Conservation (phyloP, 345 rosid genomes). For the Hibiscus tridactylites region DNA sequence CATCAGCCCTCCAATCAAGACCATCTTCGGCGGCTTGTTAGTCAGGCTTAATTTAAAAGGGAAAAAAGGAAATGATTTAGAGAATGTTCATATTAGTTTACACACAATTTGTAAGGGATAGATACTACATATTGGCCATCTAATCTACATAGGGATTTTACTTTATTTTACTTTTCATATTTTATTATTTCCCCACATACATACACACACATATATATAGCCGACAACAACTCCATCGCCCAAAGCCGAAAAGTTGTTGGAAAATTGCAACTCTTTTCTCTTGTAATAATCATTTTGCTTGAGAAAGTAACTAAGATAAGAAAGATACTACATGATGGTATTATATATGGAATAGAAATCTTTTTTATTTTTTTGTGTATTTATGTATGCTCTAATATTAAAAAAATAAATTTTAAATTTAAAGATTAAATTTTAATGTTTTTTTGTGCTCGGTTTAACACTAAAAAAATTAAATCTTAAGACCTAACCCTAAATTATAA, state of each 20-base stretch:
- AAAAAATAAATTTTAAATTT: too few relatives aligned
- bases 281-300: too few relatives aligned
- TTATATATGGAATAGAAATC: too few relatives aligned
- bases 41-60: neutral
- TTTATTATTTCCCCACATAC: neutral
- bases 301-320: too few relatives aligned
- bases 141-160: slow-evolving; percentile 11
- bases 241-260: neutral
- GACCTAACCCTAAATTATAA: too few relatives aligned
- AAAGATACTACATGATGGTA: too few relatives aligned
- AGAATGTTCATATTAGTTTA: slow-evolving; percentile 18
- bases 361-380: too few relatives aligned
- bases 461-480: too few relatives aligned
- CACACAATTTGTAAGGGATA: slow-evolving; percentile 11
- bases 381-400: too few relatives aligned
- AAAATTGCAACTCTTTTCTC: neutral
- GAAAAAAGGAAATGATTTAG: neutral
- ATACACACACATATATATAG: neutral
- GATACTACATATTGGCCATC: slow-evolving; percentile 13
- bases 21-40: slow-evolving; percentile 38
- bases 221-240: neutral
- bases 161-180: neutral
- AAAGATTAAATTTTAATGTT: too few relatives aligned
- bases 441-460: too few relatives aligned
- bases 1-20: slow-evolving; percentile 32